Evolutionary conservation across 495 filamentous ascomycete species (phyloP).

Genomic region (Talaromyces wortmannii): DNA sequence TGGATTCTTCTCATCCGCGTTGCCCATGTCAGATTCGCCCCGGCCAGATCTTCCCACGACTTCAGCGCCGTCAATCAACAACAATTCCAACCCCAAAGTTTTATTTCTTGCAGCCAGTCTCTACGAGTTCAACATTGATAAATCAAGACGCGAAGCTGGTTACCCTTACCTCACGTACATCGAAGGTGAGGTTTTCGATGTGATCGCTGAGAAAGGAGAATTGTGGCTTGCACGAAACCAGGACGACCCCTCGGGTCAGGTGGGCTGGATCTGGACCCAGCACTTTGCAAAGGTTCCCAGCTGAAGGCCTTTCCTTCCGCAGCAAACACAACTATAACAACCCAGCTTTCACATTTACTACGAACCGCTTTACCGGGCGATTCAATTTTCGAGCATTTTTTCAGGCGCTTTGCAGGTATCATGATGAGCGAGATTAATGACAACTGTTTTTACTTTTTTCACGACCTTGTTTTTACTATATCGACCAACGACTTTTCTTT

Average conservation of each 20-base stretch:
- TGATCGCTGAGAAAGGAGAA: conserved; percentile 92
- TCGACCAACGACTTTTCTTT: background rate
- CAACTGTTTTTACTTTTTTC: background rate
- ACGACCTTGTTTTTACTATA: background rate
- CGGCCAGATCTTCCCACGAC: conserved; percentile 19
- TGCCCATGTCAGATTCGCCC: conserved; percentile 68
- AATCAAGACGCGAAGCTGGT: conserved; percentile 83
- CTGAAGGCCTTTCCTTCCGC: conserved; percentile 7
- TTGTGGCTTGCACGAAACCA: conserved; percentile 97
- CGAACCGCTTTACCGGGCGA: background rate
- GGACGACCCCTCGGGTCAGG: conserved; percentile 66
- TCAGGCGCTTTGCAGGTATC: background rate
- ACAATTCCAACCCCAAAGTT: conserved; percentile 37
- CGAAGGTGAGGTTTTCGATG: conserved; percentile 86
- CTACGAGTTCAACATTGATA: conserved; percentile 94
- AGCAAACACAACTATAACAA: background rate
- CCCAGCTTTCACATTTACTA: background rate
- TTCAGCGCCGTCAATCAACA: conserved; percentile 15
- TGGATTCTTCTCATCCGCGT: conserved; percentile 75
- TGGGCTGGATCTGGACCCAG: conserved; percentile 99
- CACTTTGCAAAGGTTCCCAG: conserved; percentile 78
- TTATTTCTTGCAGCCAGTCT: conserved; percentile 90
- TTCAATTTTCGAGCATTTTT: background rate
- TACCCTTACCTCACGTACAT: conserved; percentile 96
- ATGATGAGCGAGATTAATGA: background rate